Percentiles rank a stretch among this genome's conserved stretches.
Evolutionary conservation across 2,329 filamentous ascomycete species (phyloP).

Genomic region (Graphiopsis chlorocephala): DNA sequence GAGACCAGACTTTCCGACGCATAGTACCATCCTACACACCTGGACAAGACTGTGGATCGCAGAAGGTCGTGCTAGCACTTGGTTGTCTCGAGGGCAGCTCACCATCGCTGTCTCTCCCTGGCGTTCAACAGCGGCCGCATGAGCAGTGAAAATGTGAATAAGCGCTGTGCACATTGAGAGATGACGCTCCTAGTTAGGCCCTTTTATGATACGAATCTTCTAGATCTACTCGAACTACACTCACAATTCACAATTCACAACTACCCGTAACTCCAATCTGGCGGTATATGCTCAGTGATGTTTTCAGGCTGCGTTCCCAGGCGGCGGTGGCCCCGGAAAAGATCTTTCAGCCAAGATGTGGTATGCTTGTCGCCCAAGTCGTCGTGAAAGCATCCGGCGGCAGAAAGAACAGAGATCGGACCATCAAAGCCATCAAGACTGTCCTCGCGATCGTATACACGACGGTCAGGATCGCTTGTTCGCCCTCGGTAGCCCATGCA

Average conservation of each 20-base stretch:
- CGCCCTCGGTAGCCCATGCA: not conserved
- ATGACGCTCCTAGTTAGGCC: not conserved
- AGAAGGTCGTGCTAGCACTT: not conserved
- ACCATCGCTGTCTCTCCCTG: not conserved
- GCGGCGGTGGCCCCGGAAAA: not conserved
- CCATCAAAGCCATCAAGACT: slow-evolving; percentile 5
- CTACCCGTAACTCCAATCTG: no score
- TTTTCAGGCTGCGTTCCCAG: not conserved
- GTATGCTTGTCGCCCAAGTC: slow-evolving; percentile 13
- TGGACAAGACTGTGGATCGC: not conserved
- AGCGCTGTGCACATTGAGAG: not conserved
- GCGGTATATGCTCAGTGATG: not conserved
- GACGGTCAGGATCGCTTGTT: not conserved
- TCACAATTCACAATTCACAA: not conserved
- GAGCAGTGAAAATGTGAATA: not conserved
- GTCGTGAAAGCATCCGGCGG: not conserved
- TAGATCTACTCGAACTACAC: not conserved
- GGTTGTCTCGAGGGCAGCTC: not conserved
- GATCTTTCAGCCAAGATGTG: slow-evolving; percentile 5
- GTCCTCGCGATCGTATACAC: not conserved
- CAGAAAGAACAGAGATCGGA: slow-evolving; percentile 3
- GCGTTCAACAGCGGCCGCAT: not conserved
- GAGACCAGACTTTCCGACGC: not conserved
- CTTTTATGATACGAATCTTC: not conserved
- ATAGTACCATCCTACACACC: not conserved